Evolutionary conservation across 305 asterid genomes (phyloP).

Genomic region (Ilex paraguariensis): DNA sequence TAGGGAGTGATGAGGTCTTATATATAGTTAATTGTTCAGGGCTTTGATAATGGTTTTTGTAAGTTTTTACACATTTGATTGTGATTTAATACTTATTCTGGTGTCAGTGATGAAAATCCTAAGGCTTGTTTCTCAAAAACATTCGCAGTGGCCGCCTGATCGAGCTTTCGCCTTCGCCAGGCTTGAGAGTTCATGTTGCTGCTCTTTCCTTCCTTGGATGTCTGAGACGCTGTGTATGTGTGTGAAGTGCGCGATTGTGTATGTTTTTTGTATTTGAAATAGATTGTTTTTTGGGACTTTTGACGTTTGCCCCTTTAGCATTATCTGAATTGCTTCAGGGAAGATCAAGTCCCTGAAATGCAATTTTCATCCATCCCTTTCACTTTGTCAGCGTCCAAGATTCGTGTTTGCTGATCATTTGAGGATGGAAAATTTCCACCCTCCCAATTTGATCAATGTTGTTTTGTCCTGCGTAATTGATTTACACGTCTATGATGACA

Average conservation of each 20-base stretch:
- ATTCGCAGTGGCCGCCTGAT: constrained; percentile 51
- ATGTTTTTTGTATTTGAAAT: background rate
- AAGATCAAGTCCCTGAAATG: background rate
- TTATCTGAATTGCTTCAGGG: background rate
- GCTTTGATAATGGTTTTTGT: no score
- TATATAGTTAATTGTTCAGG: no score
- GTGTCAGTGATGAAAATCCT: no score
- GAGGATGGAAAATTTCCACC: background rate
- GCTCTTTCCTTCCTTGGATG: constrained; percentile 34
- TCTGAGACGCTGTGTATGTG: constrained; percentile 10
- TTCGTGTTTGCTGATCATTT: background rate
- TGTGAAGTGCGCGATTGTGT: background rate
- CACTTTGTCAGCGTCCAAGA: background rate
- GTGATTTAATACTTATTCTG: no score
- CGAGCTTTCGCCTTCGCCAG: no score
- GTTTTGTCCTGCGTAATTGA: background rate
- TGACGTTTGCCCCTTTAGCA: constrained; percentile 4
- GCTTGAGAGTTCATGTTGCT: constrained; percentile 15
- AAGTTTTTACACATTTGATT: no score
- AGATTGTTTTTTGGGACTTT: background rate
- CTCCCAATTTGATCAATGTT: background rate
- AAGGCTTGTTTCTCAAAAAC: constrained; percentile 53
- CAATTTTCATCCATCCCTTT: background rate
- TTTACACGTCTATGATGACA: constrained; percentile 14
- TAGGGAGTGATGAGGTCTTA: no score